Conservation (phyloP, 2,329 filamentous ascomycete genomes). For the Fusarium mundagurra region DNA sequence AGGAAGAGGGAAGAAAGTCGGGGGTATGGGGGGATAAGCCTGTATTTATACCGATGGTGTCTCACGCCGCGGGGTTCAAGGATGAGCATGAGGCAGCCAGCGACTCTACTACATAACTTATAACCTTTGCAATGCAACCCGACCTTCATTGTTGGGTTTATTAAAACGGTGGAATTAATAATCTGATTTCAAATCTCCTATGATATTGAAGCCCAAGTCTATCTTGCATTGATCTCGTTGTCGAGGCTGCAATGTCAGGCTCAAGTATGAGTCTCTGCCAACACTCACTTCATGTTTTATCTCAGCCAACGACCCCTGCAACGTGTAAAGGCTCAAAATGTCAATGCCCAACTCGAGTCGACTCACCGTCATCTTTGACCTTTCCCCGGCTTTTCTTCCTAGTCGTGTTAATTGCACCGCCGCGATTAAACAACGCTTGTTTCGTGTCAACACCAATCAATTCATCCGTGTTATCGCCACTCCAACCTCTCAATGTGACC, state of each 20-base stretch:
- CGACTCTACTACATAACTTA: neutral
- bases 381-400: constrained; percentile 15
- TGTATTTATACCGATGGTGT: constrained; percentile 40
- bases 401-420: constrained; percentile 19
- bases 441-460: constrained; percentile 8
- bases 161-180: neutral
- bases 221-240: constrained; percentile 11
- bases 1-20: constrained; percentile 50
- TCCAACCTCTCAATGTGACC: constrained; percentile 23
- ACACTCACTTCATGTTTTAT: neutral
- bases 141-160: neutral
- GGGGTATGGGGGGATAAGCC: constrained; percentile 23
- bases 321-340: neutral
- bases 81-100: constrained; percentile 18
- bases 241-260: constrained; percentile 6
- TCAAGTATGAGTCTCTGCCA: neutral
- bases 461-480: constrained; percentile 17
- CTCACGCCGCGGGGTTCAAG: constrained; percentile 25
- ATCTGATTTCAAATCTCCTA: constrained; percentile 7
- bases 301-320: constrained; percentile 1
- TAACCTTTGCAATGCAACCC: constrained; percentile 17
- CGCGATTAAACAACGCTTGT: constrained; percentile 6
- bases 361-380: constrained; percentile 17
- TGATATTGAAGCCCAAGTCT: neutral
- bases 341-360: constrained; percentile 29